A percentile compares a stretch with the other conserved stretches of the same genome.
Conservation (phyloP, 306 rosid genomes). For the Trifolium pratense region DNA sequence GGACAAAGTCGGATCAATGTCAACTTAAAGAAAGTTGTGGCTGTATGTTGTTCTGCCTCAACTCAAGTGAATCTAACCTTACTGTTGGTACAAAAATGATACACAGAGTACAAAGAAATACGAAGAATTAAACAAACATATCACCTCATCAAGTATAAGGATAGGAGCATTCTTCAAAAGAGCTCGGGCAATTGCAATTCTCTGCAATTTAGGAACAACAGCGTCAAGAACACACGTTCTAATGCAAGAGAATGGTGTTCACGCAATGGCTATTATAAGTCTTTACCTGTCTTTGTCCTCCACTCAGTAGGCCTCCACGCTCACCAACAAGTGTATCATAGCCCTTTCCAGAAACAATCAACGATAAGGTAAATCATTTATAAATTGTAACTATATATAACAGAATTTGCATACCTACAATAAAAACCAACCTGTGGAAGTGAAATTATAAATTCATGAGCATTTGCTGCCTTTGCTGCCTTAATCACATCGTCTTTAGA, state of each 20-base stretch:
- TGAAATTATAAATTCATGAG: conserved; percentile 92
- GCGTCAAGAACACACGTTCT: conserved; percentile 37
- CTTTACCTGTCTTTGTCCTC: conserved; percentile 95
- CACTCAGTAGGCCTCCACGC: conserved; percentile 94
- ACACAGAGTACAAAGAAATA: conserved; percentile 28
- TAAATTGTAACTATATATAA: background rate
- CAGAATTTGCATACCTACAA: conserved; percentile 30
- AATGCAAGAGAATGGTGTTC: background rate
- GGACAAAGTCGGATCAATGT: background rate
- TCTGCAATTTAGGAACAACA: conserved; percentile 57
- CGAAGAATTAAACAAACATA: background rate
- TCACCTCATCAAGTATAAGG: conserved; percentile 89
- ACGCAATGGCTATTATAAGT: background rate
- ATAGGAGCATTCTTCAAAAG: conserved; percentile 89
- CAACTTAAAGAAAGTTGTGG: conserved; percentile 25
- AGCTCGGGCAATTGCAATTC: conserved; percentile 94
- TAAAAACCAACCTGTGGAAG: conserved; percentile 78
- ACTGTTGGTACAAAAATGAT: conserved; percentile 18
- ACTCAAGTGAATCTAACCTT: conserved; percentile 27
- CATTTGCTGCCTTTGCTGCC: conserved; percentile 98
- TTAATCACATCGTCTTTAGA: conserved; percentile 89
- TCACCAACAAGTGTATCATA: conserved; percentile 95
- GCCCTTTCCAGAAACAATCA: conserved; percentile 56
- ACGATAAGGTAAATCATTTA: conserved; percentile 27
- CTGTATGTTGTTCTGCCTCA: conserved; percentile 10